A percentile compares a stretch with the other conserved stretches of the same genome.
These are phyloP conservation scores for Chlorella vulgaris DNA, from an alignment of 139 green algal species.

Conservation along the genomic window DNA sequence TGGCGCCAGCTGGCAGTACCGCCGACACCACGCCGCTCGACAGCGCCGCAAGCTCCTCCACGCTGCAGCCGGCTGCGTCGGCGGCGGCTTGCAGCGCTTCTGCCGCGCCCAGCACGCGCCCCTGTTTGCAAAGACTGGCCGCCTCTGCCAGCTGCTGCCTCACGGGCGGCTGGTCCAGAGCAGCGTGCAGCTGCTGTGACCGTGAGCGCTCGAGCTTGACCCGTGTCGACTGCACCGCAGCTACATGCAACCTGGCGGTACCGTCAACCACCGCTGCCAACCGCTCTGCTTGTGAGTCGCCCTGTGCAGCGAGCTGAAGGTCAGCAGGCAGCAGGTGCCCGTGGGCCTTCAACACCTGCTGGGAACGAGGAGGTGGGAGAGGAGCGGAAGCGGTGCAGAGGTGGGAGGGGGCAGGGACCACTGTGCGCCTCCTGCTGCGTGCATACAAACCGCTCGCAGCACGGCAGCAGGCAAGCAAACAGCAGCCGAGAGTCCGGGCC, in stretches of 20 bases:
- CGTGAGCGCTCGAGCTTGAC: not conserved
- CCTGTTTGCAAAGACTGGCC: not conserved
- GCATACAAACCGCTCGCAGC: no score
- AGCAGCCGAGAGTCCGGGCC: no score
- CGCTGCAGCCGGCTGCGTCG: not conserved
- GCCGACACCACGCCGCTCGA: not conserved
- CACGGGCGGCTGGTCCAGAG: not conserved
- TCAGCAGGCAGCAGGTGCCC: constrained; percentile 26
- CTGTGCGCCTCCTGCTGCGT: no score
- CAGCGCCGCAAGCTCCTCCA: constrained; percentile 4
- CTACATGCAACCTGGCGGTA: not conserved
- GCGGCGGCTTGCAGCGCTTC: not conserved
- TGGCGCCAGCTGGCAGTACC: not conserved
- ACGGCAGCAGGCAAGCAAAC: no score
- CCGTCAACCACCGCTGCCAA: not conserved
- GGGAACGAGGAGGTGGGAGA: no score
- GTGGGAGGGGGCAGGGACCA: not conserved
- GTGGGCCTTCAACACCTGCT: constrained; percentile 16
- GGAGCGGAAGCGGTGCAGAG: not conserved
- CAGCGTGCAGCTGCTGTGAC: not conserved
- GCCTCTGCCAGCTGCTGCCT: not conserved
- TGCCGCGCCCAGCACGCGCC: constrained; percentile 6
- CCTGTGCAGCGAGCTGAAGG: constrained; percentile 12
- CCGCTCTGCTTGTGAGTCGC: not conserved
- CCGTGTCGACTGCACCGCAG: not conserved